These are phyloP conservation scores for Ophiostoma tasmaniense DNA, from an alignment of 2,329 filamentous ascomycete species.

Conservation along the genomic window DNA sequence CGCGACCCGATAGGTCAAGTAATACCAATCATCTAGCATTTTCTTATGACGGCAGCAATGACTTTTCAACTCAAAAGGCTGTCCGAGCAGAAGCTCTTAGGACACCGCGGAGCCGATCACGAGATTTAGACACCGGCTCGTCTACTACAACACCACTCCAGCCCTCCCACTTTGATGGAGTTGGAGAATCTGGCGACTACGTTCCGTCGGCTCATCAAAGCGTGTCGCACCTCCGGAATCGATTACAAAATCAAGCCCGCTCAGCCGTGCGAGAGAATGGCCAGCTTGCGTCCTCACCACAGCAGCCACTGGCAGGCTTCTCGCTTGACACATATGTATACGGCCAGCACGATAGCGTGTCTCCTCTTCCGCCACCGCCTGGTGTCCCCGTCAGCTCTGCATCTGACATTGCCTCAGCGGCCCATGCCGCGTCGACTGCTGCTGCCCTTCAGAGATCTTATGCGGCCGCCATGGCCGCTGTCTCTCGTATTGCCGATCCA, in stretches of 20 bases:
- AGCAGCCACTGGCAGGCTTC: neutral
- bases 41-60: neutral
- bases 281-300: neutral
- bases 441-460: neutral
- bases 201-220: neutral
- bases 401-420: conserved; percentile 7
- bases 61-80: neutral
- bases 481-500: neutral
- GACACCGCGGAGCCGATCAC: neutral
- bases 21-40: neutral
- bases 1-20: neutral
- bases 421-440: neutral
- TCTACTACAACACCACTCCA: neutral
- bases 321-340: conserved; percentile 26
- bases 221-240: neutral
- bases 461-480: neutral
- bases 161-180: neutral
- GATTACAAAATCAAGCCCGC: neutral
- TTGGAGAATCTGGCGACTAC: neutral
- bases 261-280: neutral
- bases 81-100: neutral
- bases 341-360: conserved; percentile 20
- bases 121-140: neutral
- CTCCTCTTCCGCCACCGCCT: conserved; percentile 21
- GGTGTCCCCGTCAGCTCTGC: conserved; percentile 18